Base-by-base conservation (phyloP, 805 yeast species). In the Saturnispora diversa region DNA sequence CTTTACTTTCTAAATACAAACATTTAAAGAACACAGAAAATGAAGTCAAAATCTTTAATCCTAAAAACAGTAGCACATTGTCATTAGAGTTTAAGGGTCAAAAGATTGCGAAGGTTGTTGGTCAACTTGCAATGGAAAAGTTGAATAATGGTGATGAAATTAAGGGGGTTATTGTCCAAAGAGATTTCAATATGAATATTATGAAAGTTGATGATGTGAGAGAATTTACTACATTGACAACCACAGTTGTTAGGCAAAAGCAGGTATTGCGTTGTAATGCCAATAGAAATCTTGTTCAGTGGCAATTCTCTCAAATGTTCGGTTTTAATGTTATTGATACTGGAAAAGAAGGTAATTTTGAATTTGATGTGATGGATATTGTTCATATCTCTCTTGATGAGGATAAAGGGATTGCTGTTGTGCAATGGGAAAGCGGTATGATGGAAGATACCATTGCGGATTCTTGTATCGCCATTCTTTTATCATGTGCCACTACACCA, bases 261-360 rank as follows among this genome's bases (percentile, higher is more conserved):
- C 96, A 90, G 57, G 70, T 77, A 6, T 64, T 92, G 16, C 73
- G 74, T 40, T 83, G 92, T 35, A 78, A 80, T 55, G 94, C 96
- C 4, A 84, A 83, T 32, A 74, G 84, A 25, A 82, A 84, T 34
- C 67, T 92, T 43, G 75, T 92, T 44, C 72, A 74, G 45, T 92
- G 94, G 87, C 97, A 92, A 56, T 70, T 92, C 43, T 75, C 80
- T 44, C 97, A 88, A 56, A 92, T 92, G 98, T 92, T 90, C 69
- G 97, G 97, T 2, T 74, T 70, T 53, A 73, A 87, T 4, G 77
- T 80, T 33, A 72, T 84, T 2, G 42, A 77, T 3, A 68, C 67
- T 39, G 86, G 79, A 48, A 78, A 74, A 12, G 50, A 50, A 1
- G 66, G 74, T 16, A 73, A 66, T 45, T 65, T 70, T 44, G 70